Base-by-base conservation (phyloP, 2,329 filamentous ascomycete species). In the Intubia oerlemansii region DNA sequence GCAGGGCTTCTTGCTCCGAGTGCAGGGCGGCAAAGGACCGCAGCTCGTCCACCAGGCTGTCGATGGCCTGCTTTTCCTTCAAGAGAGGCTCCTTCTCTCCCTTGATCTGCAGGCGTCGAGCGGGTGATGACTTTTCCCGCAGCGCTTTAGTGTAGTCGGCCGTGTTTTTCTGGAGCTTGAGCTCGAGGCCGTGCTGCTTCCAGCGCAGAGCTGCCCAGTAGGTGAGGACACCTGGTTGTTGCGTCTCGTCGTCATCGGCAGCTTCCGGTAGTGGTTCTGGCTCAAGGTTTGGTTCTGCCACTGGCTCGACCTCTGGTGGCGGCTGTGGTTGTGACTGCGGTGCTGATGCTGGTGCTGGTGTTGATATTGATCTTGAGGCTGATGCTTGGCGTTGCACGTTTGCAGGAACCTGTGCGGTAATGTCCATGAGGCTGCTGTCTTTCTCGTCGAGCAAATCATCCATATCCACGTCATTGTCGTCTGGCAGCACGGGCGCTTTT, bases 131-230 rank as follows among this genome's bases (percentile, higher is more conserved):
- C 18, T 53, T 50, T 30, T 58, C 53, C 10, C 53, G 49, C 13
- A 69, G 50, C 10, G 58, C 56, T 32, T 48, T 48, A 34, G 44
- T 49, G 35, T 59, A 67, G 12, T 55, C 53, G 15, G 52, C 47
- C 7, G 50, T 54, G 33, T 67, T 68, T 27, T 52, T 48, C 28
- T 51, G 47, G 17, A 65, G 40, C 23, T 53, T 47, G 5, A 47
- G 42, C 10, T 55, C 49, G n/a, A 66, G 36, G 5, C 38, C 38
- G 9, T 47, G 44, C 16, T 47, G 44, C 37, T 50, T 52, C 25
- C 28, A 39, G 9, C 36, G 26, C 12, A 39, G 16, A 5, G 37
- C 34, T 2, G 32, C 31, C 37, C 37, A 39, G 18, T 35, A 39
- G 1, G 30, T 15, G 12, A 39, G 10, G 6, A 38, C 22, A 5